These are phyloP conservation scores for Anacardium occidentale DNA, from an alignment of 345 rosid genomes.

Conservation along the genomic window DNA sequence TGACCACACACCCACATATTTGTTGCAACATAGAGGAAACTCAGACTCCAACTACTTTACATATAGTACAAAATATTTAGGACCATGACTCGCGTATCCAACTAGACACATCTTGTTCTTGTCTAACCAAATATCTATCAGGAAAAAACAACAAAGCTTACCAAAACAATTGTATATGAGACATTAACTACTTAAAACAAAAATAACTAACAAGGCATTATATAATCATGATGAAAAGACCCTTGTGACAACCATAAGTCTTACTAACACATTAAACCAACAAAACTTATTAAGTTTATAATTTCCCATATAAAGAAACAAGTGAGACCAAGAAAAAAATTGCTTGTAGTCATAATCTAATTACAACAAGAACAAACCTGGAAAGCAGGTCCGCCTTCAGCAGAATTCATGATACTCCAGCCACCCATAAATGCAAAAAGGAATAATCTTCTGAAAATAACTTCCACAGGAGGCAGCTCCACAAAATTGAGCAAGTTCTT, in stretches of 20 bases:
- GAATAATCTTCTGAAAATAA: conserved; percentile 85
- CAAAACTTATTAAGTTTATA: not conserved
- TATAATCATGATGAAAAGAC: not conserved
- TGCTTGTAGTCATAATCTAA: not conserved
- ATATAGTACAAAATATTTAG: not conserved
- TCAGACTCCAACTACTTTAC: not conserved
- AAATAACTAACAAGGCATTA: not conserved
- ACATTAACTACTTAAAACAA: not conserved
- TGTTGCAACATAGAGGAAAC: not conserved
- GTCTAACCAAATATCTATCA: not conserved
- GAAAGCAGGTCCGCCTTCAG: conserved; percentile 98
- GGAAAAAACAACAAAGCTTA: not conserved
- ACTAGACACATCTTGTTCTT: not conserved
- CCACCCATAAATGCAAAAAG: conserved; percentile 98
- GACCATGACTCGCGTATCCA: not conserved
- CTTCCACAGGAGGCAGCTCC: conserved; percentile 76
- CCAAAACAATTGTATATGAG: not conserved
- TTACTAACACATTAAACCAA: not conserved
- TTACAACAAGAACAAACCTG: conserved; percentile 59
- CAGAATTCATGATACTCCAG: conserved; percentile 97
- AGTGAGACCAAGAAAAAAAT: not conserved
- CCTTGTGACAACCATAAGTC: not conserved
- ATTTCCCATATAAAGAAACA: not conserved
- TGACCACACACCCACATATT: not conserved
- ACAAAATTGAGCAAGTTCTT: conserved; percentile 70